These are phyloP conservation scores for Saksenaea vasiformis DNA, from an alignment of 371 early-diverging fungal genomes.

Conservation along the genomic window DNA sequence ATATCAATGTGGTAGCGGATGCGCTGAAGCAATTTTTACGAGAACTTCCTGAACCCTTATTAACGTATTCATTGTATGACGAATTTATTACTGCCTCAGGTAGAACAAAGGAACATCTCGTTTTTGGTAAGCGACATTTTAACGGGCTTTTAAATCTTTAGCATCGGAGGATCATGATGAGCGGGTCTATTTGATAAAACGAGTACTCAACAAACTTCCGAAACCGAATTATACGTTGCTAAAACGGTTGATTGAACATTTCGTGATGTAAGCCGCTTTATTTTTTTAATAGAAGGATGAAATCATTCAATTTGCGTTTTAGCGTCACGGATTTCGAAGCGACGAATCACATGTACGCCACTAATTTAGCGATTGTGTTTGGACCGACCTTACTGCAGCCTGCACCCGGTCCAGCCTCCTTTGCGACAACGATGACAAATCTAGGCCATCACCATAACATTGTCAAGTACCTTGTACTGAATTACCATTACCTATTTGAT, in stretches of 20 bases:
- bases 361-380: conserved; percentile 86
- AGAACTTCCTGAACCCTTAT: conserved; percentile 90
- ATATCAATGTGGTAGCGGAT: conserved; percentile 88
- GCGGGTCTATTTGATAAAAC: conserved; percentile 76
- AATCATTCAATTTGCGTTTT: conserved; percentile 6
- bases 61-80: conserved; percentile 82
- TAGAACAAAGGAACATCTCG: conserved; percentile 24
- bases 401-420: conserved; percentile 72
- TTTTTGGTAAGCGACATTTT: neutral
- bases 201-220: conserved; percentile 70
- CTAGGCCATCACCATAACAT: conserved; percentile 80
- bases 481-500: conserved; percentile 85
- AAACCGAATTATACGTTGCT: conserved; percentile 68
- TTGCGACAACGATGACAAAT: conserved; percentile 78
- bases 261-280: conserved; percentile 58
- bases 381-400: conserved; percentile 82
- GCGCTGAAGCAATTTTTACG: conserved; percentile 92
- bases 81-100: conserved; percentile 83
- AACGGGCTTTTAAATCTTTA: conserved; percentile 13
- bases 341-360: conserved; percentile 86
- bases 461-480: conserved; percentile 79
- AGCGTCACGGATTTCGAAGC: conserved; percentile 83
- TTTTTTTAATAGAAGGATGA: neutral
- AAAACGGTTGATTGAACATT: conserved; percentile 75
- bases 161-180: conserved; percentile 80